Percentiles rank a stretch among this genome's conserved stretches.
Evolutionary conservation across 208 protist genomes (phyloP).

Genomic region (Strigomonas galati): DNA sequence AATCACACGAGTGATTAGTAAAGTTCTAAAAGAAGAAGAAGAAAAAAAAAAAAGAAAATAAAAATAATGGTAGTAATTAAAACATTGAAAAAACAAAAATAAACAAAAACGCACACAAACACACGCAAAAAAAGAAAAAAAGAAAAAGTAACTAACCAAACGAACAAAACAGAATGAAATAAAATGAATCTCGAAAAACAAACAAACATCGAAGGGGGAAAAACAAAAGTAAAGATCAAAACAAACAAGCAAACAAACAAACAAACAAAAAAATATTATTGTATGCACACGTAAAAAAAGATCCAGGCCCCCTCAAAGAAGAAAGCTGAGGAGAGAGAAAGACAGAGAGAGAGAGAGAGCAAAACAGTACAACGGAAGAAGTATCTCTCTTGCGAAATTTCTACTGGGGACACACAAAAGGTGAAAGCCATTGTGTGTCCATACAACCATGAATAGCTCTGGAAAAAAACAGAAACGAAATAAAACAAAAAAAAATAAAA

Average conservation of each 20-base stretch:
- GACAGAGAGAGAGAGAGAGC: slow-evolving; percentile 4
- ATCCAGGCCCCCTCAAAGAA: neutral
- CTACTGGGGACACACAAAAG: neutral
- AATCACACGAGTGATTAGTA: too few relatives aligned
- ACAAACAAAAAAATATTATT: slow-evolving; percentile 3
- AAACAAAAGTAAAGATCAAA: slow-evolving; percentile 3
- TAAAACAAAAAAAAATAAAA: slow-evolving; percentile 5
- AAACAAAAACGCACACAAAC: neutral
- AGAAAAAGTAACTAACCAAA: slow-evolving; percentile 5
- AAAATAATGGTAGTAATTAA: neutral
- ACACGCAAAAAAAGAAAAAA: neutral
- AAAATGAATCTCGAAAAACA: too few relatives aligned
- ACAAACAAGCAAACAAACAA: slow-evolving; percentile 7
- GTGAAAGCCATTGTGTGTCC: too few relatives aligned
- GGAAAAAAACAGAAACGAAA: neutral
- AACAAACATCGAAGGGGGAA: too few relatives aligned
- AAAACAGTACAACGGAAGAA: neutral
- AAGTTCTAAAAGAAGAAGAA: slow-evolving; percentile 10
- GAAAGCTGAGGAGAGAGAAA: neutral
- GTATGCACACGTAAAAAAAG: neutral
- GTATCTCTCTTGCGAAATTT: neutral
- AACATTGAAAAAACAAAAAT: neutral
- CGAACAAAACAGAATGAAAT: too few relatives aligned
- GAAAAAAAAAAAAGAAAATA: neutral
- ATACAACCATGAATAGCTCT: neutral